A percentile compares a stretch with the other conserved stretches of the same genome.
phyloP scores from a whole-genome alignment of 768 basidiomycete genomes.

The Trametes cubensis region DNA sequence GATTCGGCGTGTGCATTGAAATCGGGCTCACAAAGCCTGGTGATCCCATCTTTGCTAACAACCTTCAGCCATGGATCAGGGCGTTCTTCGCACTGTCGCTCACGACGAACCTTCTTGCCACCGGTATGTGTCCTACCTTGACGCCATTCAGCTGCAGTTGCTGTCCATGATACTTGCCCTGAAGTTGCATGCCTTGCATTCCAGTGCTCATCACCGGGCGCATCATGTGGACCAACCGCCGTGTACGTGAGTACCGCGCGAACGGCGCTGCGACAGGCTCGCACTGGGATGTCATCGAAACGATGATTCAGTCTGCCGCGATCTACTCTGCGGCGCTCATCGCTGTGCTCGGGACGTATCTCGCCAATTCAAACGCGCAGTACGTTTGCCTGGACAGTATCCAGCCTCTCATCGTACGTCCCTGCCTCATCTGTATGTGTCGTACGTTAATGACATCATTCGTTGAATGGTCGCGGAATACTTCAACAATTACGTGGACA shows the following conservation, averaged over 20 bases:
- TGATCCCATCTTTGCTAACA: conserved; percentile 15
- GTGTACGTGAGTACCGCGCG: conserved; percentile 2
- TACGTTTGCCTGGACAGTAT: conserved; percentile 14
- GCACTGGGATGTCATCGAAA: conserved; percentile 16
- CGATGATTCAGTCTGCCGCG: conserved; percentile 22
- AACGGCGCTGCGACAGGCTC: background rate
- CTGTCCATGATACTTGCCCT: no score
- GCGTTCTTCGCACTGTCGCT: conserved; percentile 23
- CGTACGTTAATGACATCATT: background rate
- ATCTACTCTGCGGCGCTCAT: conserved; percentile 17
- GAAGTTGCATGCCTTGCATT: background rate
- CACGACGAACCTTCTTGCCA: conserved; percentile 19
- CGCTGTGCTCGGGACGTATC: conserved; percentile 14
- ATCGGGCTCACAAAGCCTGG: conserved; percentile 8
- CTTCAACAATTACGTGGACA: background rate
- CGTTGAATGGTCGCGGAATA: background rate
- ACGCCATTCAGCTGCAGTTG: no score
- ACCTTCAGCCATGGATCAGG: conserved; percentile 23
- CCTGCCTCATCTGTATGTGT: no score
- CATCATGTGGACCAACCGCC: conserved; percentile 8
- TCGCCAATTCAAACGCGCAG: conserved; percentile 16
- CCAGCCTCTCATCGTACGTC: conserved; percentile 23
- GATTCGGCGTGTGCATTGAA: conserved; percentile 10
- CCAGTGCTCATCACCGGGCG: conserved; percentile 14
- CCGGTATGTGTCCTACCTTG: conserved; percentile 1